These are phyloP conservation scores for Xylaria digitata DNA, from an alignment of 2,329 filamentous ascomycete genomes.

Conservation along the genomic window DNA sequence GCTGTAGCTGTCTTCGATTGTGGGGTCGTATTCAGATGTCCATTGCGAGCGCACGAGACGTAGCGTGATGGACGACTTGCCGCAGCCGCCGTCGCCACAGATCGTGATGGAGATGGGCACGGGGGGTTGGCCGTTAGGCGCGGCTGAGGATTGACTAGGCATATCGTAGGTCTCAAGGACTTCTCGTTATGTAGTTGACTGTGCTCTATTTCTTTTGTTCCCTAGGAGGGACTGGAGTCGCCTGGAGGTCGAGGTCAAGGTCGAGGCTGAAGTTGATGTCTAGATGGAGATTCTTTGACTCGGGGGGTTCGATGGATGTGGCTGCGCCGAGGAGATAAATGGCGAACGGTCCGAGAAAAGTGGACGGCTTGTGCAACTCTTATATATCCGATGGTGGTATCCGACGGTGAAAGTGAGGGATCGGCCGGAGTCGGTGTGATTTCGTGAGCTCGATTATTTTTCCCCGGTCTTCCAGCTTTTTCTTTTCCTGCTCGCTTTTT, in stretches of 20 bases:
- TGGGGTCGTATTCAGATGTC: slow-evolving; percentile 85
- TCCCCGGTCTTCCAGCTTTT: slow-evolving; percentile 23
- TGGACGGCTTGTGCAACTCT: slow-evolving; percentile 5
- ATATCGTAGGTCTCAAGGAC: slow-evolving; percentile 13
- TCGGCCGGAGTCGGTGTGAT: slow-evolving; percentile 14
- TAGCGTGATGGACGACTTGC: slow-evolving; percentile 86
- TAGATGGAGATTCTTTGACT: background rate
- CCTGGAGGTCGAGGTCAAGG: background rate
- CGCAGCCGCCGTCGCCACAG: slow-evolving; percentile 86
- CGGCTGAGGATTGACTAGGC: slow-evolving; percentile 19
- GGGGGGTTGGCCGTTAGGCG: slow-evolving; percentile 52
- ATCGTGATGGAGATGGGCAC: slow-evolving; percentile 80
- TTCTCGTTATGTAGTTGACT: background rate
- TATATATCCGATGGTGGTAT: slow-evolving; percentile 9
- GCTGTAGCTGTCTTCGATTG: slow-evolving; percentile 86
- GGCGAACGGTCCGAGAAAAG: background rate
- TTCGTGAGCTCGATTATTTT: slow-evolving; percentile 10
- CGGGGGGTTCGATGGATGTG: background rate
- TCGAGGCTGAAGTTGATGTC: background rate
- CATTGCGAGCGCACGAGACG: slow-evolving; percentile 84
- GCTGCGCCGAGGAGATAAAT: slow-evolving; percentile 5
- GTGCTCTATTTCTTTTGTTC: background rate
- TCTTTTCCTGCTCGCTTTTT: slow-evolving; percentile 25
- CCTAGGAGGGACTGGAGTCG: background rate
- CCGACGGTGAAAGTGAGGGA: slow-evolving; percentile 1